Conservation (phyloP, 129 eudicot species). For the Chrysanthemum seticuspe region DNA sequence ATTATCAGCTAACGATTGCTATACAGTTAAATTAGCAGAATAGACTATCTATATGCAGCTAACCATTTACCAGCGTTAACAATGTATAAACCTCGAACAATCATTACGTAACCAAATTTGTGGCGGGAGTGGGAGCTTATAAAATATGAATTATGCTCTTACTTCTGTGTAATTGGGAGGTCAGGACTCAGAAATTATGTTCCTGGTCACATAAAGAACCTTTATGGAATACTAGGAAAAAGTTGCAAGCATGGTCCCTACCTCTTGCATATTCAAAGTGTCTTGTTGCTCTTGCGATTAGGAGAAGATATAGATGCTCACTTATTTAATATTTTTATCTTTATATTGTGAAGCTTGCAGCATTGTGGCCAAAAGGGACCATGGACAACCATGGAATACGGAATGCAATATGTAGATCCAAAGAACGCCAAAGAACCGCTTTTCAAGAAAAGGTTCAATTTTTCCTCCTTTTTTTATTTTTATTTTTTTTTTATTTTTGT, state of each 20-base stretch:
- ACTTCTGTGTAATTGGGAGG: background rate
- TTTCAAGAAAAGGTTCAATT: conserved; percentile 14
- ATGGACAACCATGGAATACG: conserved; percentile 31
- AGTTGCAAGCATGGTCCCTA: conserved; percentile 3
- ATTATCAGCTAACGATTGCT: background rate
- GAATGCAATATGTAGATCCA: conserved; percentile 27
- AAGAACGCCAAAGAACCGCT: conserved; percentile 19
- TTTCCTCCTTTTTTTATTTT: background rate
- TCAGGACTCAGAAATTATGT: background rate
- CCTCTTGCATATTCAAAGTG: background rate
- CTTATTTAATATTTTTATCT: background rate
- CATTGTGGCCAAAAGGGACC: conserved; percentile 31
- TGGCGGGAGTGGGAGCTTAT: no score
- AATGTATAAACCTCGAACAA: background rate
- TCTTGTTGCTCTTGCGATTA: conserved; percentile 1
- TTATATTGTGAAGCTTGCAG: conserved; percentile 20
- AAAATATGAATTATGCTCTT: background rate
- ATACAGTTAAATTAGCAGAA: no score
- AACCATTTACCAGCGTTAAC: background rate
- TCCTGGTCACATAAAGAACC: background rate
- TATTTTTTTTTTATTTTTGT: background rate
- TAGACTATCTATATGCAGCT: background rate
- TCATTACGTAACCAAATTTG: background rate
- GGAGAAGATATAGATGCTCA: conserved; percentile 8
- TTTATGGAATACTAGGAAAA: background rate